A percentile compares a stretch with the other conserved stretches of the same genome.
Conservation (phyloP, 2,329 filamentous ascomycete species). For the Bipolaris cookei region DNA sequence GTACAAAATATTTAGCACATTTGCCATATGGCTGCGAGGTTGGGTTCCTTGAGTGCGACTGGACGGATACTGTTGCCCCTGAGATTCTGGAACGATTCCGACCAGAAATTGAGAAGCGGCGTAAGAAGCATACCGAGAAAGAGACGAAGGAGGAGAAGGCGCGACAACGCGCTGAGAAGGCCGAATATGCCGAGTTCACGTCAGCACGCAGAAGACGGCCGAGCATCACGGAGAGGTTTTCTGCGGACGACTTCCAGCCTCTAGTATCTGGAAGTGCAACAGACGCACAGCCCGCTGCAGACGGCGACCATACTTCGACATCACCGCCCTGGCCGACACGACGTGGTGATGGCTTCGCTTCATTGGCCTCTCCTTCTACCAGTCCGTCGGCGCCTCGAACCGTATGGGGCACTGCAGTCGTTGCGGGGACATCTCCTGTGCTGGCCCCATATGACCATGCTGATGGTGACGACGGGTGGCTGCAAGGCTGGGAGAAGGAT, state of each 20-base stretch:
- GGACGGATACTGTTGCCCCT: conserved; percentile 83
- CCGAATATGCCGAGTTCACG: conserved; percentile 74
- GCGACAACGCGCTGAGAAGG: conserved; percentile 77
- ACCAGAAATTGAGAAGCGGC: conserved; percentile 75
- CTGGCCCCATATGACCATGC: conserved; percentile 52
- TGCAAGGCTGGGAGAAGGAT: conserved; percentile 82
- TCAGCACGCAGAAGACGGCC: conserved; percentile 67
- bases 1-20: conserved; percentile 85
- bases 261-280: conserved; percentile 38
- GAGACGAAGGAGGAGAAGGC: conserved; percentile 86
- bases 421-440: conserved; percentile 65
- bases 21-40: conserved; percentile 90
- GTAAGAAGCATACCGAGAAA: conserved; percentile 81
- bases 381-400: conserved; percentile 79
- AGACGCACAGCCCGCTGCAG: conserved; percentile 32
- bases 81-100: conserved; percentile 77
- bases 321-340: conserved; percentile 61
- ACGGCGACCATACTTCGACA: conserved; percentile 47
- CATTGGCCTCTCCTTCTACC: conserved; percentile 78
- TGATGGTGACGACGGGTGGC: conserved; percentile 77
- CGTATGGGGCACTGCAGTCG: conserved; percentile 86
- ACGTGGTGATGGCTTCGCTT: conserved; percentile 64
- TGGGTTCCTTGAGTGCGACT: conserved; percentile 90
- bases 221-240: conserved; percentile 61
- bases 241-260: conserved; percentile 55